A percentile compares a stretch with the other conserved stretches of the same genome.
These are phyloP conservation scores for Sugiyamaella mastotermitis DNA, from an alignment of 805 yeast species.

Conservation along the genomic window DNA sequence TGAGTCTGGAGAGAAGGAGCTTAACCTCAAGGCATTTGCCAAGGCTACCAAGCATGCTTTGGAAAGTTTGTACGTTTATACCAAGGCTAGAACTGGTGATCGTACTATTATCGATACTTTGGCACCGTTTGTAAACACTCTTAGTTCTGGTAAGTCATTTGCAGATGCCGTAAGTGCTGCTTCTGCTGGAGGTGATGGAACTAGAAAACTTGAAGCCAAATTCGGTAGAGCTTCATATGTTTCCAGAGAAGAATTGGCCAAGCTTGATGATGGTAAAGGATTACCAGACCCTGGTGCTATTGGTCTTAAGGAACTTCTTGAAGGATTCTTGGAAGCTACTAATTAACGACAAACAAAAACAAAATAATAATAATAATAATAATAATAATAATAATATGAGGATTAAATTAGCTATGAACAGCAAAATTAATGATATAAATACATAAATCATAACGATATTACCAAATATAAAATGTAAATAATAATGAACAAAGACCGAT, in stretches of 20 bases:
- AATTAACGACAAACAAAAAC: no score
- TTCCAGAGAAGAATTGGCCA: conserved; percentile 48
- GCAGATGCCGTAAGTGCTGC: conserved; percentile 58
- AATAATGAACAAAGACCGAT: no score
- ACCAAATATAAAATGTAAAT: no score
- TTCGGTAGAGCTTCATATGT: conserved; percentile 95
- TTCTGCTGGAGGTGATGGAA: conserved; percentile 64
- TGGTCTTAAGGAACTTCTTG: conserved; percentile 61
- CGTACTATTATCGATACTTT: conserved; percentile 85
- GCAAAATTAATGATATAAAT: no score
- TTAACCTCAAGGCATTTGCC: conserved; percentile 24
- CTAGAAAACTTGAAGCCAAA: conserved; percentile 70
- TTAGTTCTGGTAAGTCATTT: conserved; percentile 47
- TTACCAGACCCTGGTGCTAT: conserved; percentile 95
- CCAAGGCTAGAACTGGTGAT: conserved; percentile 84
- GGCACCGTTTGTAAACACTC: conserved; percentile 74
- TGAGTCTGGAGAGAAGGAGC: conserved; percentile 16
- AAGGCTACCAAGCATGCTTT: conserved; percentile 46
- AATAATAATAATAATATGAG: no score
- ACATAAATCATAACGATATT: no score
- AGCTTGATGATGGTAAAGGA: conserved; percentile 38
- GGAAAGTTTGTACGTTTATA: conserved; percentile 72
- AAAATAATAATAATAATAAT: no score
- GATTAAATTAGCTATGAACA: no score
- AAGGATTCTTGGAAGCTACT: conserved; percentile 33